Evolutionary conservation across 1,139 yeast species (phyloP).

Genomic region (Candida neerlandica): DNA sequence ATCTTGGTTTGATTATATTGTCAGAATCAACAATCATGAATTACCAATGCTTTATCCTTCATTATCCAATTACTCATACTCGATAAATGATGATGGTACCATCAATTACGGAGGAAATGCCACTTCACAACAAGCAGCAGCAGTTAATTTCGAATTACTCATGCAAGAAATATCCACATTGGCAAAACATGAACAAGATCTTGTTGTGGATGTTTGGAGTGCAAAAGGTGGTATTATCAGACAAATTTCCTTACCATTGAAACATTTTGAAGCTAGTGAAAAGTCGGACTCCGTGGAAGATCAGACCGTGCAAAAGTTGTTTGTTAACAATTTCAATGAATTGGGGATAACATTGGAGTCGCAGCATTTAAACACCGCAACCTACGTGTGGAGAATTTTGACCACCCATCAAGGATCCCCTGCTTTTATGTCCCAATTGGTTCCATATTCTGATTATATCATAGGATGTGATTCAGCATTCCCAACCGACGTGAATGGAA

Average conservation of each 20-base stretch:
- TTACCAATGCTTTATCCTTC: slow-evolving; percentile 54
- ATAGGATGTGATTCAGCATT: slow-evolving; percentile 75
- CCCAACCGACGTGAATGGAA: slow-evolving; percentile 55
- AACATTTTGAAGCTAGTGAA: slow-evolving; percentile 18
- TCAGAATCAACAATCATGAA: slow-evolving; percentile 76
- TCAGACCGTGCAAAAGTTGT: slow-evolving; percentile 18
- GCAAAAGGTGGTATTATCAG: slow-evolving; percentile 83
- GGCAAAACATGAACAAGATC: slow-evolving; percentile 35
- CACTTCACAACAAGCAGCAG: slow-evolving; percentile 41
- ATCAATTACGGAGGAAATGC: slow-evolving; percentile 41
- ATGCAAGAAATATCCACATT: slow-evolving; percentile 37
- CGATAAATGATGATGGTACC: slow-evolving; percentile 47
- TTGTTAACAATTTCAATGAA: slow-evolving; percentile 27
- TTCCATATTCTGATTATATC: slow-evolving; percentile 86
- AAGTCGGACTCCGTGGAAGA: slow-evolving; percentile 11
- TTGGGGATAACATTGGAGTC: slow-evolving; percentile 76
- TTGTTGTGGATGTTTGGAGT: slow-evolving; percentile 77
- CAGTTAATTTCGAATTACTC: slow-evolving; percentile 37
- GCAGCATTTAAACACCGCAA: slow-evolving; percentile 73
- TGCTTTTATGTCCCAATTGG: slow-evolving; percentile 79
- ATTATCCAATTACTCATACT: slow-evolving; percentile 33
- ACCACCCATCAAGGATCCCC: slow-evolving; percentile 79
- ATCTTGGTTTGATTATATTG: slow-evolving; percentile 83
- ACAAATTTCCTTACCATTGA: slow-evolving; percentile 49
- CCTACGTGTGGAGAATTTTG: slow-evolving; percentile 87